Evolutionary conservation across 768 basidiomycete species (phyloP).

Genomic region (Xanthoconium purpureum): DNA sequence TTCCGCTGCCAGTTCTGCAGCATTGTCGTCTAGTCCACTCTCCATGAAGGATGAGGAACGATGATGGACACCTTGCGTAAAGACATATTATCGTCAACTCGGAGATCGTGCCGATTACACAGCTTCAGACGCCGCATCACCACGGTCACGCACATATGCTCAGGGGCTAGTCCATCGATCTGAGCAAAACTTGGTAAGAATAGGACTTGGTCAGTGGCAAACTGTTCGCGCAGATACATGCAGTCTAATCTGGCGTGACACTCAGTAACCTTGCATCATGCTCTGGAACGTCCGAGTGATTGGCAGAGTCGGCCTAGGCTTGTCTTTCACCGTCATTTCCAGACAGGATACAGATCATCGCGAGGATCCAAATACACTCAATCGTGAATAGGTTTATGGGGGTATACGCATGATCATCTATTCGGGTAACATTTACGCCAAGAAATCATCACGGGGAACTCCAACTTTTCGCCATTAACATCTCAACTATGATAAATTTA

Average conservation of each 20-base stretch:
- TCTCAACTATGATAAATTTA: not conserved
- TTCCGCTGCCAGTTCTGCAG: slow-evolving; percentile 17
- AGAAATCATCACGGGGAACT: not conserved
- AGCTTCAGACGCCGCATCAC: slow-evolving; percentile 8
- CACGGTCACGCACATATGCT: not conserved
- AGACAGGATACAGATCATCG: too few relatives aligned
- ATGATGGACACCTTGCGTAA: not conserved
- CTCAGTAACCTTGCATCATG: too few relatives aligned
- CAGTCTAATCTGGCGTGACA: too few relatives aligned
- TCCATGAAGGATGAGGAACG: slow-evolving; percentile 14
- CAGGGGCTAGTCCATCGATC: not conserved
- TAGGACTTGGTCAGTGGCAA: too few relatives aligned
- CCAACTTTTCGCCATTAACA: not conserved
- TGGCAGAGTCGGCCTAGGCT: too few relatives aligned
- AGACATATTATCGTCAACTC: slow-evolving; percentile 2
- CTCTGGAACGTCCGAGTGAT: too few relatives aligned
- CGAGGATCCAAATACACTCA: too few relatives aligned
- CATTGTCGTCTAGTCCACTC: slow-evolving; percentile 4
- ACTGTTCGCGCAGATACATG: too few relatives aligned
- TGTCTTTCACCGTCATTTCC: too few relatives aligned
- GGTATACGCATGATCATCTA: not conserved
- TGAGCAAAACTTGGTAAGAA: not conserved
- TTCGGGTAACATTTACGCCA: not conserved
- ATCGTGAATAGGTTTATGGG: too few relatives aligned
- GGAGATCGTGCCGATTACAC: not conserved